Evolutionary conservation across 352 stramenopile species (phyloP).

Genomic region (Globisporangium barbulae): DNA sequence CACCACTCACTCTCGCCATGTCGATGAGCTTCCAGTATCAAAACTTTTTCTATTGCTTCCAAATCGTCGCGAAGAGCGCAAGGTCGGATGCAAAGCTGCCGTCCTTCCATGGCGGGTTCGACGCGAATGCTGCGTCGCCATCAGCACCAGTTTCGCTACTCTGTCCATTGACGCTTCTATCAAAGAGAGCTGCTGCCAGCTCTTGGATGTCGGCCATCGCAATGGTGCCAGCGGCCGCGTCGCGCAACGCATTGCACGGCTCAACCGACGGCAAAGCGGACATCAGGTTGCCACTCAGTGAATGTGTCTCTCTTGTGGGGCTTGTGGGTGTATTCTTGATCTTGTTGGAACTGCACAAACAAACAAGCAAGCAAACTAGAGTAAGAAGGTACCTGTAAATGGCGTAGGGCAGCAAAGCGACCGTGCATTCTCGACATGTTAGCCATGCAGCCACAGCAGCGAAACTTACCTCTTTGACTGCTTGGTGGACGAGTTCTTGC

Average conservation of each 20-base stretch:
- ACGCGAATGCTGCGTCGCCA: neutral
- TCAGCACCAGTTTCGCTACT: neutral
- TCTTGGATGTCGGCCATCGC: neutral
- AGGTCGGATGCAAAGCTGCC: neutral
- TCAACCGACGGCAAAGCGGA: neutral
- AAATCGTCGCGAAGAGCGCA: neutral
- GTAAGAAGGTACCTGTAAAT: neutral
- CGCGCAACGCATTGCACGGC: neutral
- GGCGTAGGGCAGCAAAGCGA: neutral
- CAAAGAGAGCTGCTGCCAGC: neutral
- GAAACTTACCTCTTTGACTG: constrained; percentile 3
- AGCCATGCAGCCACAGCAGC: neutral
- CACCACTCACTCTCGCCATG: too few relatives aligned
- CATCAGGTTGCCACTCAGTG: neutral
- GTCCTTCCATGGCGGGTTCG: neutral
- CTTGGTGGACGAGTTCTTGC: neutral
- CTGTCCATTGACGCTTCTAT: neutral
- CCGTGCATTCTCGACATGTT: neutral
- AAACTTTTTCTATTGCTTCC: neutral
- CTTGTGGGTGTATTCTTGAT: neutral
- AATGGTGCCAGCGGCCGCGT: neutral
- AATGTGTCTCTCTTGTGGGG: neutral
- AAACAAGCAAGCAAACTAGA: neutral
- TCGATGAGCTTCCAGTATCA: too few relatives aligned
- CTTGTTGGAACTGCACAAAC: neutral